Base-by-base conservation (phyloP, 228 moss, liverwort and hornwort species). In the Sphagnum fallax region DNA sequence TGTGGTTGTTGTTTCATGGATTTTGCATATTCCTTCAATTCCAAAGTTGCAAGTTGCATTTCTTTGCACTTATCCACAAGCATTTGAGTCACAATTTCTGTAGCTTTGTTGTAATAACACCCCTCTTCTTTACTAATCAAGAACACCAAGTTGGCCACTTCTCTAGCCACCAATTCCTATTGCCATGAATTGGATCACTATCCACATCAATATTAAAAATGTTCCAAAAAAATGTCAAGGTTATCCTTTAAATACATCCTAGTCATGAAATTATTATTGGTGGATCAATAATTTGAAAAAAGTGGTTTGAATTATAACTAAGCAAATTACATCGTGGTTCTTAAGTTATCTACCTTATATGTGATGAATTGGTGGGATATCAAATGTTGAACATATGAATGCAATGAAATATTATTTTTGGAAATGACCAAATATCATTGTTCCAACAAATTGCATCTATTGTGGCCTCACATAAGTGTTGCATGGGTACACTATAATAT, bases 351-450 rank as follows among this genome's bases (percentile, higher is more conserved):
- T 4, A 51, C 72, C 53, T 32, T 16, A 50, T 14, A 13, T 50
- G 10, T 6, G 18, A 13, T 18, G 5, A 47, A 6, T 32, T 32
- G 32, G 32, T 32, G 32, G 13, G 15, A 16, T 61, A 10, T 11
- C 64, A 51, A 10, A 13, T 10, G 10, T 32, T 15, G 51, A 65
- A 2, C 0, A 65, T n/a, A 65, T 16, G 9, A 16, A 50, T 57
- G 59, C 10, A 48, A 10, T 0, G 10, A 7, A 13, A 49, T n/a
- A 62, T 66, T 71, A 76, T 69, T 72, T 76, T 80, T 8, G 50
- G 65, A 60, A 80, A 76, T 7, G 80, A 80, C 50, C 57, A 76
- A 9, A 80, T 63, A 53, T 80, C 76, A 60, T 76, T 80, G 58
- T 76, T 67, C 80, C 76, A 80, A 48, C 48, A 10, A 0, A 73